phyloP scores from a whole-genome alignment of 306 rosid genomes.

The Rosa rugosa region DNA sequence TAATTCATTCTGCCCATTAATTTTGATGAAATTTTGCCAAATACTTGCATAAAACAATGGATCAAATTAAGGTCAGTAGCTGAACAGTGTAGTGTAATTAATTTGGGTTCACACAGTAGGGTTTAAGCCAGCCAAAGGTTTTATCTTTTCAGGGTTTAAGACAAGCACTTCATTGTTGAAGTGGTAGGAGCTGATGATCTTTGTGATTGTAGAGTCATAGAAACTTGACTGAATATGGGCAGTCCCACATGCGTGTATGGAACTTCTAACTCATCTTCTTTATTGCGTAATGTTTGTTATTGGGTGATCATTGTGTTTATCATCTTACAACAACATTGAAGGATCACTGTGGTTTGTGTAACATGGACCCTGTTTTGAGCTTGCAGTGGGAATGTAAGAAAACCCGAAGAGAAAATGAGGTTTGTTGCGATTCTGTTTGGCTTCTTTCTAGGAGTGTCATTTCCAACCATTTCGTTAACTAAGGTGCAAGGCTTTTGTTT shows the following conservation, averaged over 20 bases:
- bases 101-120: background rate
- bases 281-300: constrained; percentile 6
- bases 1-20: background rate
- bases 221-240: constrained; percentile 39
- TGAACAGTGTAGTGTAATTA: background rate
- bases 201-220: constrained; percentile 14
- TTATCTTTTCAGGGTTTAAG: background rate
- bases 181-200: background rate
- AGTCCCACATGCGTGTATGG: constrained; percentile 45
- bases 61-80: background rate
- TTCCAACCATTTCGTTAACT: constrained; percentile 61
- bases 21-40: background rate
- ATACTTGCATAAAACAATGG: background rate
- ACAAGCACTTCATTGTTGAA: background rate
- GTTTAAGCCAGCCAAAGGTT: background rate
- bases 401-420: constrained; percentile 54
- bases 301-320: background rate
- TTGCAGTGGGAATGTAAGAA: constrained; percentile 58
- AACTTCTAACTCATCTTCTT: constrained; percentile 7
- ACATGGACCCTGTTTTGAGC: constrained; percentile 10
- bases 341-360: background rate
- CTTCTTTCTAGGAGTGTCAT: constrained; percentile 69
- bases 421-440: constrained; percentile 53
- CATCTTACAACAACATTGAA: background rate
- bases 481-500: constrained; percentile 46